These are phyloP conservation scores for Chamaenerion angustifolium DNA, from an alignment of 345 rosid genomes.

Conservation along the genomic window DNA sequence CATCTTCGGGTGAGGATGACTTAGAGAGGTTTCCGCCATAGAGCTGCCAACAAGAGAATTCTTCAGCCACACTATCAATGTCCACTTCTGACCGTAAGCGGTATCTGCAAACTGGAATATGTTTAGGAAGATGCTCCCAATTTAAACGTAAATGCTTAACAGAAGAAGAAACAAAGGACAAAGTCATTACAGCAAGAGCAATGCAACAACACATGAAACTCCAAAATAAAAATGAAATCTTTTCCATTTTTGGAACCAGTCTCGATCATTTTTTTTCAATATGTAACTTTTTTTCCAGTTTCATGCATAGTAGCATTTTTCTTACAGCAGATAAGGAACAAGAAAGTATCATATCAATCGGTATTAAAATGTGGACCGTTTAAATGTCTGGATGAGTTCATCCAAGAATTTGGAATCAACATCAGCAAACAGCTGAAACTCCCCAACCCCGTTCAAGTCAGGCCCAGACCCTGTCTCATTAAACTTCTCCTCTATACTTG, in stretches of 20 bases:
- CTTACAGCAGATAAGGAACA: background rate
- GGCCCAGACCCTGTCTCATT: constrained; percentile 47
- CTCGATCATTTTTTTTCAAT: too few relatives aligned
- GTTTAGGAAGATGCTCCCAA: background rate
- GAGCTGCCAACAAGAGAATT: constrained; percentile 75
- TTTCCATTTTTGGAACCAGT: too few relatives aligned
- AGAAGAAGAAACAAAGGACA: too few relatives aligned
- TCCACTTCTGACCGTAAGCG: constrained; percentile 83
- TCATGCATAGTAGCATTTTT: too few relatives aligned
- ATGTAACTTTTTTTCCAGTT: too few relatives aligned
- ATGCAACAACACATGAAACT: too few relatives aligned
- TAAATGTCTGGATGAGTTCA: constrained; percentile 55
- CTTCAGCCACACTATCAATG: constrained; percentile 55
- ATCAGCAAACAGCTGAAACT: constrained; percentile 65
- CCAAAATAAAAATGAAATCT: too few relatives aligned
- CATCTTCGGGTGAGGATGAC: constrained; percentile 44
- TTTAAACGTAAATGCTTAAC: too few relatives aligned
- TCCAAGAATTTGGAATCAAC: constrained; percentile 52
- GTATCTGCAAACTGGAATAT: constrained; percentile 32
- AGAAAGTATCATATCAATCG: background rate
- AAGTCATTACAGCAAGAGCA: too few relatives aligned
- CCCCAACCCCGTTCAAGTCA: constrained; percentile 27
- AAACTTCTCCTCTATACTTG: constrained; percentile 43
- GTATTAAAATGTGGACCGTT: constrained; percentile 32
- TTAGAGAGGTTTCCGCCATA: constrained; percentile 35